Percentiles rank a stretch among this genome's conserved stretches.
These are phyloP conservation scores for Pleurotus tuber-regium DNA, from an alignment of 768 basidiomycete species.

Conservation along the genomic window DNA sequence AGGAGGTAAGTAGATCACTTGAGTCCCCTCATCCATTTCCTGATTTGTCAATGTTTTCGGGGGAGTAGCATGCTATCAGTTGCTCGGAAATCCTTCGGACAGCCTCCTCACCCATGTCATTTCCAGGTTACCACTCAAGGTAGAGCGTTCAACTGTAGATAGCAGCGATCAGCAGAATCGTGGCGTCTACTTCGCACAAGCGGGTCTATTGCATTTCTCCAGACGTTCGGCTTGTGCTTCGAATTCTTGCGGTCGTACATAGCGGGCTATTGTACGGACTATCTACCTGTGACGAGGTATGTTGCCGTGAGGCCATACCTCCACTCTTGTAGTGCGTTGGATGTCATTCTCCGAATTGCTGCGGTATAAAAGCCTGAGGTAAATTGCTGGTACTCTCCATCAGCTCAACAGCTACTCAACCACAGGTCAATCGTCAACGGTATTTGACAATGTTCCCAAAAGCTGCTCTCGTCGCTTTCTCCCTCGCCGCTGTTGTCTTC, in stretches of 20 bases:
- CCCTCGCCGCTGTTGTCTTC: slow-evolving; percentile 26
- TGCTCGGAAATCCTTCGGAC: not conserved
- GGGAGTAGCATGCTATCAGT: not conserved
- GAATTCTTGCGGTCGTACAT: not conserved
- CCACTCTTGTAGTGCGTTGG: too few relatives aligned
- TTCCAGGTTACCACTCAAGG: too few relatives aligned
- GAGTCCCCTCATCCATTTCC: not conserved
- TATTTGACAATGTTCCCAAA: slow-evolving; percentile 20
- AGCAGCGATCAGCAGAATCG: not conserved
- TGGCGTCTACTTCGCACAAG: not conserved
- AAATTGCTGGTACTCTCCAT: not conserved
- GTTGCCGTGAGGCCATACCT: too few relatives aligned
- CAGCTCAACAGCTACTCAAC: not conserved
- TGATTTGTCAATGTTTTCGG: not conserved
- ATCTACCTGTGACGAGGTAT: not conserved
- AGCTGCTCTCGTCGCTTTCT: slow-evolving; percentile 23
- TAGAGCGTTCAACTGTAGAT: too few relatives aligned
- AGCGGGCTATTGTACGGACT: not conserved
- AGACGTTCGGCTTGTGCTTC: not conserved
- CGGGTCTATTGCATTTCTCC: not conserved
- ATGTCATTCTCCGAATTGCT: too few relatives aligned
- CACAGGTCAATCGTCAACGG: not conserved
- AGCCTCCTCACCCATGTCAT: not conserved
- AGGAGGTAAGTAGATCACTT: not conserved
- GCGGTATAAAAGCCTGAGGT: not conserved